These are phyloP conservation scores for Salix exigua DNA, from an alignment of 345 rosid species.

Conservation along the genomic window DNA sequence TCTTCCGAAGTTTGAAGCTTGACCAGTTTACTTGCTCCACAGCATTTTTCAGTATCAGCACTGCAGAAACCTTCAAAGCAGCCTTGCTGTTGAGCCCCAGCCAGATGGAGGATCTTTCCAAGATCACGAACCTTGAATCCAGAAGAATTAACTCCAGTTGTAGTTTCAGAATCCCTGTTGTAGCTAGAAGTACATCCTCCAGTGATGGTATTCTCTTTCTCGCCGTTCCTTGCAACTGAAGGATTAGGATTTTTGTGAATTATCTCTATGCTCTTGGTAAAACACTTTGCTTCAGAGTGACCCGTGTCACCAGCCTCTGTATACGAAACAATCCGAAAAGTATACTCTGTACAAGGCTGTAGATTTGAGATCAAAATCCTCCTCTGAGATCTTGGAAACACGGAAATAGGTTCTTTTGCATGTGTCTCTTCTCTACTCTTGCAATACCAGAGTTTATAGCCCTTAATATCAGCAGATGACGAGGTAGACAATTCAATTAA, in stretches of 20 bases:
- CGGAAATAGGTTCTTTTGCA: conserved; percentile 49
- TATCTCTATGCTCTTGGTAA: conserved; percentile 64
- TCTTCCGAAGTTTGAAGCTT: conserved; percentile 36
- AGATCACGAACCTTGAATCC: conserved; percentile 75
- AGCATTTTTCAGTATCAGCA: conserved; percentile 53
- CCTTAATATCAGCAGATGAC: conserved; percentile 48
- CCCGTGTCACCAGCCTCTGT: conserved; percentile 54
- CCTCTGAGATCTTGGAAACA: conserved; percentile 61
- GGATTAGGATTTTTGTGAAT: conserved; percentile 42
- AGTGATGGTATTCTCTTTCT: conserved; percentile 29
- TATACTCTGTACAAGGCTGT: conserved; percentile 82
- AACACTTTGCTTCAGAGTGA: conserved; percentile 66
- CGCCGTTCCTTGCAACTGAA: conserved; percentile 19
- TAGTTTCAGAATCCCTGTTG: conserved; percentile 28
- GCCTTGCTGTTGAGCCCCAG: conserved; percentile 75
- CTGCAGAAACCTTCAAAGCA: conserved; percentile 59
- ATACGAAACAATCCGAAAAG: conserved; percentile 54
- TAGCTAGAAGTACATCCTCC: conserved; percentile 43
- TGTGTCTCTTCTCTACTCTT: conserved; percentile 62
- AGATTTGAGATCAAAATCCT: conserved; percentile 76
- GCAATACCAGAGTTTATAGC: conserved; percentile 90
- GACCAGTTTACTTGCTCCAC: conserved; percentile 38
- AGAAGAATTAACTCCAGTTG: conserved; percentile 36
- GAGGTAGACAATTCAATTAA: conserved; percentile 56
- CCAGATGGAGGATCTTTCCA: conserved; percentile 57